Percentiles rank a stretch among this genome's conserved stretches.
These are phyloP conservation scores for Cenchrus fungigraminus DNA, from an alignment of 176 grass and related monocot genomes.

Conservation along the genomic window DNA sequence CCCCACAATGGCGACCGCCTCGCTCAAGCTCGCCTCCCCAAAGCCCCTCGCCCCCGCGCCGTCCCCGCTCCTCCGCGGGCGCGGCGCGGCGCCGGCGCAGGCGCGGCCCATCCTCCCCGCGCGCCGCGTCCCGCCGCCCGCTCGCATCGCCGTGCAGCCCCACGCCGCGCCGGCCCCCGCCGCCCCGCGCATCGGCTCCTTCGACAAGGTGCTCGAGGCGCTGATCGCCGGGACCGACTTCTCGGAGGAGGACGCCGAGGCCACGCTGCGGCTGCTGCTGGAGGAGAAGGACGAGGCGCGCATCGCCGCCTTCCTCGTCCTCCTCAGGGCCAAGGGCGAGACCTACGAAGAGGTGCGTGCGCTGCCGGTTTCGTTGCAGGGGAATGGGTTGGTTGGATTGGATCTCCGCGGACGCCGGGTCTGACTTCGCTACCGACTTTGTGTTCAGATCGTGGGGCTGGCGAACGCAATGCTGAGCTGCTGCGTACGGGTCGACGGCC, in stretches of 20 bases:
- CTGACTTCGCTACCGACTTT: background rate
- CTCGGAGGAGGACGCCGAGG: conserved; percentile 81
- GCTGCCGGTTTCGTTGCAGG: background rate
- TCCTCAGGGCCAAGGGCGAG: conserved; percentile 93
- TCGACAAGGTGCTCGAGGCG: conserved; percentile 76
- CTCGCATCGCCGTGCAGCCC: conserved; percentile 47
- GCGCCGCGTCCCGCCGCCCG: conserved; percentile 24
- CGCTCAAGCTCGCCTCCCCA: conserved; percentile 45
- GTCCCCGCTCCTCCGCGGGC: background rate
- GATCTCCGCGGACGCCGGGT: background rate
- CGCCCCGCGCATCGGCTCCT: conserved; percentile 40
- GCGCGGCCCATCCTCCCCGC: conserved; percentile 38
- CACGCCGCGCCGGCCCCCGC: background rate
- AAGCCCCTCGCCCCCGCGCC: conserved; percentile 32
- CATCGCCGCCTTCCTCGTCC: conserved; percentile 93
- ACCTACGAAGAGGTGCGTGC: conserved; percentile 71
- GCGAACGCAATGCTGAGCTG: conserved; percentile 85
- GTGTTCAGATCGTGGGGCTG: conserved; percentile 78
- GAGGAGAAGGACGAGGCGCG: conserved; percentile 65
- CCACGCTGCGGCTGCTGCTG: conserved; percentile 70
- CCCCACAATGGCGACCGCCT: conserved; percentile 43
- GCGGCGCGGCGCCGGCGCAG: background rate
- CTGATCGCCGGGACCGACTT: conserved; percentile 76
- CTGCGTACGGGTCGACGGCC: conserved; percentile 62
- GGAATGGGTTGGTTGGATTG: background rate